Evolutionary conservation across 2,329 filamentous ascomycete genomes (phyloP).

Genomic region (Epichloe sp.): DNA sequence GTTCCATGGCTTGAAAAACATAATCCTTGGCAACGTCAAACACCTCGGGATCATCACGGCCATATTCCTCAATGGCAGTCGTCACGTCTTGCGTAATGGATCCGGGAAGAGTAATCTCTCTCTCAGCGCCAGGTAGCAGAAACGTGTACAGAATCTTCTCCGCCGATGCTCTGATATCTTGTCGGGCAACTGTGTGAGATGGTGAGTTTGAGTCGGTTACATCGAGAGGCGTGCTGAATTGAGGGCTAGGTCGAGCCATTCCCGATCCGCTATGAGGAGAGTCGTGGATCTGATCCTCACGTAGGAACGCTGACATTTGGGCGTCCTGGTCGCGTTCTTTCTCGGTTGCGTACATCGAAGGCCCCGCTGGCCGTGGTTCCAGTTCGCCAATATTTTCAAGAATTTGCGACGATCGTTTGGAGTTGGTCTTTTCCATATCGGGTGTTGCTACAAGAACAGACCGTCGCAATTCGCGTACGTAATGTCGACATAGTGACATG

Average conservation of each 20-base stretch:
- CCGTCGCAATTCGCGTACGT: constrained; percentile 85
- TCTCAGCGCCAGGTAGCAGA: constrained; percentile 83
- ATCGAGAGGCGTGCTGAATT: constrained; percentile 48
- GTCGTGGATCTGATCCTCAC: constrained; percentile 49
- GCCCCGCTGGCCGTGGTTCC: constrained; percentile 43
- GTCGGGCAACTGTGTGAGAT: constrained; percentile 68
- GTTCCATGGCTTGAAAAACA: constrained; percentile 98
- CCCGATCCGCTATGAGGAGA: constrained; percentile 37
- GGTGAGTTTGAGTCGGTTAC: constrained; percentile 70
- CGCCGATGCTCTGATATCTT: constrained; percentile 83
- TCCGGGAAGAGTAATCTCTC: constrained; percentile 87
- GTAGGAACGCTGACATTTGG: constrained; percentile 80
- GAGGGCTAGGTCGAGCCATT: constrained; percentile 34
- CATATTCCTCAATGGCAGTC: constrained; percentile 75
- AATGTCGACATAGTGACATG: constrained; percentile 94
- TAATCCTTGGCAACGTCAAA: constrained; percentile 98
- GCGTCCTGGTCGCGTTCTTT: constrained; percentile 73
- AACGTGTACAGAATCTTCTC: constrained; percentile 99
- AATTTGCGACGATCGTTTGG: constrained; percentile 72
- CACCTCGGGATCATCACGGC: constrained; percentile 89
- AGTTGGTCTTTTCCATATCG: constrained; percentile 67
- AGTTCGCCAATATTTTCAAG: constrained; percentile 62
- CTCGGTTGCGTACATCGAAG: constrained; percentile 49
- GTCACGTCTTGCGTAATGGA: constrained; percentile 80
- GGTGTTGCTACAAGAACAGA: constrained; percentile 90